These are phyloP conservation scores for Aschersonia sp. DNA, from an alignment of 2,329 filamentous ascomycete species.

Conservation along the genomic window DNA sequence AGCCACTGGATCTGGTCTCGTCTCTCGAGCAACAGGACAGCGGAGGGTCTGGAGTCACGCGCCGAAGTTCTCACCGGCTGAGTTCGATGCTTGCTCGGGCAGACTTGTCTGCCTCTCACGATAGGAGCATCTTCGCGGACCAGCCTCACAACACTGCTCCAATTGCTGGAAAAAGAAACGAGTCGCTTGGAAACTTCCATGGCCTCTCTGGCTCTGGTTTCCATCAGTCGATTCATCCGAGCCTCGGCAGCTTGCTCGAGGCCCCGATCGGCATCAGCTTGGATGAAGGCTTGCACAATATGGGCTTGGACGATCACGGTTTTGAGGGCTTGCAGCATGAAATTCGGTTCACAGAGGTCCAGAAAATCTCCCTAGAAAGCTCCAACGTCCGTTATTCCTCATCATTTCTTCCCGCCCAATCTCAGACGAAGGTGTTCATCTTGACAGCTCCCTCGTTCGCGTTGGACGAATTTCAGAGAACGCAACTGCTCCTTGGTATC, in stretches of 20 bases:
- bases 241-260: conserved; percentile 49
- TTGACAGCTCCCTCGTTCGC: conserved; percentile 43
- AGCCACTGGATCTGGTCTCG: conserved; percentile 47
- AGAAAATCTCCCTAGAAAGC: conserved; percentile 49
- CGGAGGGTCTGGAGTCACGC: conserved; percentile 33
- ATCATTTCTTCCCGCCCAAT: conserved; percentile 34
- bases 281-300: conserved; percentile 57
- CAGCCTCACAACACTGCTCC: conserved; percentile 27
- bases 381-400: conserved; percentile 45
- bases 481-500: conserved; percentile 50
- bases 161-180: conserved; percentile 42
- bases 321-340: conserved; percentile 59
- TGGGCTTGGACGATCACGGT: conserved; percentile 58
- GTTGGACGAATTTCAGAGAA: conserved; percentile 35
- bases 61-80: conserved; percentile 58
- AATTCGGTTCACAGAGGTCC: conserved; percentile 56
- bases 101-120: conserved; percentile 74
- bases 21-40: conserved; percentile 55
- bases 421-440: conserved; percentile 51
- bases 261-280: conserved; percentile 54
- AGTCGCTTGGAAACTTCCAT: conserved; percentile 47
- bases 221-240: conserved; percentile 31
- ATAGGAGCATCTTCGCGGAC: conserved; percentile 67
- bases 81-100: conserved; percentile 83
- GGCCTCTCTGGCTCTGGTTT: conserved; percentile 25